Base-by-base conservation (phyloP, 2,329 filamentous ascomycete genomes). In the Venturia aucupariae region DNA sequence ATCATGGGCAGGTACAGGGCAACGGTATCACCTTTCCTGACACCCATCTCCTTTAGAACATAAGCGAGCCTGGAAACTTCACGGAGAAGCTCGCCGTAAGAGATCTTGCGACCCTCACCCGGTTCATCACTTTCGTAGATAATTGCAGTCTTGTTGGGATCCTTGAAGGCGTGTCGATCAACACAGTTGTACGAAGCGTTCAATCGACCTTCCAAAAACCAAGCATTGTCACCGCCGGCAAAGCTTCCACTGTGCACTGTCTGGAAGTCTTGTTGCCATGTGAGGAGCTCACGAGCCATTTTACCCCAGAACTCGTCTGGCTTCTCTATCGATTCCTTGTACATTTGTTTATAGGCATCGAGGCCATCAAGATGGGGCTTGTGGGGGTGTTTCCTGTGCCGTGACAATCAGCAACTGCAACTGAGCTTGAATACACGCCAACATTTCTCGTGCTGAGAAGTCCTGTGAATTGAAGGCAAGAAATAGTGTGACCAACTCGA, bases 1-100 rank as follows among this genome's bases (percentile, higher is more conserved):
- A 99, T 96, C 94, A 99, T 99, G 75, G 94, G 94, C 68, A 99
- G 80, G 81, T 99, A 99, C 69, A 99, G 90, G 68, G 92, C 94
- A 65, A 99, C 92, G 4, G 92, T 96, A 78, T 99, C 94, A 64
- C 94, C 94, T 82, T 97, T 97, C 81, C 89, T 87, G 66, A 99
- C 93, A 68, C 94, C 94, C 86, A 96, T 94, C 80, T 93, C 85
- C 82, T 92, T 96, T 70, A 99, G 84, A 30, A 90, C 88, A 81
- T 90, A 91, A 55, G 94, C 89, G 19, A 91, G 86, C 76, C 86
- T 89, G 72, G 89, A 97, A 62, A 99, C 93, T 77, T 99, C 86
- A 68, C 92, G 88, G 67, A 97, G 85, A 62, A 99, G 88, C 83
- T 99, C 92, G 71, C 89, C 85, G 72, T 97, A 99, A 68, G 90